Conservation (phyloP, 179 eudicot genomes). For the Actinidia polygama region DNA sequence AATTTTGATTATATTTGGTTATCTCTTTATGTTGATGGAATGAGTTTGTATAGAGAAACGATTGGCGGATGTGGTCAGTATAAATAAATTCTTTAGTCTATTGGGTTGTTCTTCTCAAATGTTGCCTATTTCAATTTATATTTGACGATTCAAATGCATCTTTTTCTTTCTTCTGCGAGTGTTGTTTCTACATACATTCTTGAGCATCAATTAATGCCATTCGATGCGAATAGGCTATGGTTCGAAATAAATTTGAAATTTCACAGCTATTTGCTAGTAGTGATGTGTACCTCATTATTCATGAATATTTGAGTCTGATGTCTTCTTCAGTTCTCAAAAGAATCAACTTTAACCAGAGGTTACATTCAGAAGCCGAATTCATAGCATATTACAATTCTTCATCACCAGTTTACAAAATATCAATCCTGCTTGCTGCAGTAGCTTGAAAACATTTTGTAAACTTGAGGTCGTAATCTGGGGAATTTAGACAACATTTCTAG, state of each 20-base stretch:
- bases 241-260: background rate
- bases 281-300: background rate
- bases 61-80: background rate
- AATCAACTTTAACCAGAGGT: background rate
- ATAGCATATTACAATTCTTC: background rate
- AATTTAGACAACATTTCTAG: background rate
- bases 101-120: no score
- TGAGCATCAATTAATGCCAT: background rate
- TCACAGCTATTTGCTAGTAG: background rate
- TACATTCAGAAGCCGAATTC: background rate
- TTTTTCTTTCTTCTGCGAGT: background rate
- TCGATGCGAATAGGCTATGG: background rate
- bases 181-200: background rate
- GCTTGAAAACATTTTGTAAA: no score
- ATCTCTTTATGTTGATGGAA: conserved; percentile 11
- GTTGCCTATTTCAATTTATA: conserved; percentile 2
- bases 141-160: background rate
- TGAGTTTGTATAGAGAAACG: conserved; percentile 10
- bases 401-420: background rate
- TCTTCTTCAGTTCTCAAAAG: background rate
- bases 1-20: background rate
- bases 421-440: background rate
- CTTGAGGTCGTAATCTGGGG: background rate
- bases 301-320: no score
- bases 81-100: no score